A percentile compares a stretch with the other conserved stretches of the same genome.
Evolutionary conservation across 2,329 filamentous ascomycete species (phyloP).

Genomic region (Penicillium sp.): DNA sequence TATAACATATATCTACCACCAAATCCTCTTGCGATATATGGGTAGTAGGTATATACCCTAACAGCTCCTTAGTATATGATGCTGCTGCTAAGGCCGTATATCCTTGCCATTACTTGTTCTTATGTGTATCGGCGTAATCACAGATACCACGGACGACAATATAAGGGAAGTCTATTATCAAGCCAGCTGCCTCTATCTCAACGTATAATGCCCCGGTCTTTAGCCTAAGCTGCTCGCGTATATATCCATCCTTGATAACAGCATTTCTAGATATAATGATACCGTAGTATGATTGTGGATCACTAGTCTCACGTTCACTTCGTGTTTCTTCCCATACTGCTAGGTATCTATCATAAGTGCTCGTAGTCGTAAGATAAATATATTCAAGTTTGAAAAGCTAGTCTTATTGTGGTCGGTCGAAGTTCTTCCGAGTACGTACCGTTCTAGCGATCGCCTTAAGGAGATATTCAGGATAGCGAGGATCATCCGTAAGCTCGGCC

Average conservation of each 20-base stretch:
- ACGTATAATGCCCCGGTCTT: slow-evolving; percentile 13
- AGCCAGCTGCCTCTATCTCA: not conserved
- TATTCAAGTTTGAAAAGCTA: slow-evolving; percentile 10
- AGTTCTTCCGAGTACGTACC: not conserved
- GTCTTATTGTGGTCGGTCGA: not conserved
- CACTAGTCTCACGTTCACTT: slow-evolving; percentile 10
- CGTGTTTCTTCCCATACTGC: slow-evolving; percentile 13
- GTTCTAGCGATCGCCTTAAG: not conserved
- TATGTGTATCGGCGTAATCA: slow-evolving; percentile 18
- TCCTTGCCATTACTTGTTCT: not conserved
- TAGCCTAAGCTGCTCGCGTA: slow-evolving; percentile 11
- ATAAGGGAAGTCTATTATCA: not conserved
- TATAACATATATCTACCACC: not conserved
- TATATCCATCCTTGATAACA: slow-evolving; percentile 13
- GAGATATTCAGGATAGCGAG: not conserved
- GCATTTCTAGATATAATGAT: slow-evolving; percentile 22
- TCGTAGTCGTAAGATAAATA: slow-evolving; percentile 2
- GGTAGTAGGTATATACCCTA: slow-evolving; percentile 3
- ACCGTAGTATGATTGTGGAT: slow-evolving; percentile 9
- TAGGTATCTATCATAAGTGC: slow-evolving; percentile 9
- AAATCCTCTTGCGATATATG: slow-evolving; percentile 8
- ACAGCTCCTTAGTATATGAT: slow-evolving; percentile 19
- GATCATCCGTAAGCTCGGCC: not conserved
- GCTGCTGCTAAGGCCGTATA: slow-evolving; percentile 19
- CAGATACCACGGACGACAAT: slow-evolving; percentile 9